Base-by-base conservation (phyloP, 2,329 filamentous ascomycete species). In the Hypomyces rosellus region DNA sequence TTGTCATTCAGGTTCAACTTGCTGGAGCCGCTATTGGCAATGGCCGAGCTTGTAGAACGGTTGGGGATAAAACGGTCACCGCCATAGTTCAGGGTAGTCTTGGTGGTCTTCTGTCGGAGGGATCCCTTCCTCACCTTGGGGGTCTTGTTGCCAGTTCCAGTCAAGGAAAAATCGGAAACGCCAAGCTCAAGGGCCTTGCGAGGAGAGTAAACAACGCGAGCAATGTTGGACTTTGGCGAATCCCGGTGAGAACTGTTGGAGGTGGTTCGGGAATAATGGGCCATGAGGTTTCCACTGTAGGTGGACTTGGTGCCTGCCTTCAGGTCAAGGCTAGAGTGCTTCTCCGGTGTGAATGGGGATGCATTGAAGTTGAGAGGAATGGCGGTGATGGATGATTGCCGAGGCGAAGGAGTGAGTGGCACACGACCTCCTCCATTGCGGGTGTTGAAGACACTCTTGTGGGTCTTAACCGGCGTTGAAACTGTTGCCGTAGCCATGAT, bases 21-120 rank as follows among this genome's bases (percentile, higher is more conserved):
- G 56, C 84, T 84, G 48, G 89, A 86, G 54, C 89, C 89, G 52
- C 80, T 80, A 59, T 90, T 90, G 63, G 85, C 78, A 64, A 96
- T 87, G 50, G 87, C 91, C 47, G 95, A 93, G 74, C 91, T 96
- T 57, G 91, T 88, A 45, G 80, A 81, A 33, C 93, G 87, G 76
- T 95, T 96, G 59, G 93, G 92, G 59, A 99, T 97, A 75, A 97
- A 99, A 48, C 93, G 85, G 69, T 99, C 93, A 37, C 85, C 89
- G 44, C 82, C 78, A 61, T 92, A 93, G 69, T 82, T 85, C 51
- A 91, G 69, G 1, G 87, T 89, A 13, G 88, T 92, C 80, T 95
- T 95, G 63, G 69, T 88, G 54, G 76, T 58, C 74, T 82, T 80
- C 66, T 77, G 67, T 62, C 76, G 70, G 12, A 78, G 61, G 13